Evolutionary conservation across 768 basidiomycete genomes (phyloP), one percentile per base, ranked within the genome.

Genomic region (Tremella yokohamensis): DNA sequence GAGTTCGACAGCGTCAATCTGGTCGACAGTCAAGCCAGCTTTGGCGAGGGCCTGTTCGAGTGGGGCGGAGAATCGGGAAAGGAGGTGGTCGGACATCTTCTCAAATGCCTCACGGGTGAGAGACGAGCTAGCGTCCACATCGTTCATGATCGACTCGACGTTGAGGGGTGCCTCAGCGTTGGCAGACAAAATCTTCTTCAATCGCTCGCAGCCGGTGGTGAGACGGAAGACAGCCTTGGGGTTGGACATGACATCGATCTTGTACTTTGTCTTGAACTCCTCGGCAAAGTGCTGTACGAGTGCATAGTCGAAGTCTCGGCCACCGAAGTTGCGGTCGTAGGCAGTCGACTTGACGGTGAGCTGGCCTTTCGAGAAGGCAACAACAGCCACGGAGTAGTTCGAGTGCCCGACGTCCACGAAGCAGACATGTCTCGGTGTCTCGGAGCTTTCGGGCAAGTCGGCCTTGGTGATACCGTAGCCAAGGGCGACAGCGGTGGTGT

Each of bases 391-490:
- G 24, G 89, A 87, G 79, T 92, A 82, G 79, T 84, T 84, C 6
- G 90, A 89, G 81, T 98, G 96, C 50, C 96, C 96, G 58, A 93
- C 84, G 69, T 99, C 96, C 69, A 98, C 84, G 72, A 99, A 97
- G 63, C 87, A 88, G 77, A 99, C 86, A 76, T 96, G 83, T 34
- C 87, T 83, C 0, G 93, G 87, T 64, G 79, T 81, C 61, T 93
- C 91, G 34, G 85, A 76, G 13, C 87, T 85, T 37, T 78, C 78
- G 19, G 96, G 96, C 44, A 99, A 85, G 77, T 99, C 96, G 24
- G 88, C 85, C 79, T 99, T 99, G 65, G 94, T 99, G 82, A 98
- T 98, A 66, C 96, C 96, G 79, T 94, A 99, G 52, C 90, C 91
- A 76, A 99, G 87, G 40, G 96, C 96, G 57, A 87, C 83, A 53